Base-by-base conservation (phyloP, 768 basidiomycete genomes). In the Podaxis sp. region DNA sequence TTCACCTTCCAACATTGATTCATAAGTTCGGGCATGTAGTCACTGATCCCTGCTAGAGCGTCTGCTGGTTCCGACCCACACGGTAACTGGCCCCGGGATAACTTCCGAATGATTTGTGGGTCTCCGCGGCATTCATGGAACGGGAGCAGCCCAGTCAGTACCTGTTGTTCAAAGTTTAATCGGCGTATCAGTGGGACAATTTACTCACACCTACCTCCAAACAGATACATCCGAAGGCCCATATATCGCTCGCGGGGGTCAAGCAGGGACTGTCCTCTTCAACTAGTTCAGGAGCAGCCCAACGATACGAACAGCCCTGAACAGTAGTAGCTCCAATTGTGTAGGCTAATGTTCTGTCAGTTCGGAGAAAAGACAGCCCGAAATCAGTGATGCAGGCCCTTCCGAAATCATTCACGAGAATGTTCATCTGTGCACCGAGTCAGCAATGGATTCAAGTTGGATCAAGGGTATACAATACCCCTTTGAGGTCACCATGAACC, bases 231-330 rank as follows among this genome's bases (percentile, higher is more conserved):
- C 59, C 63, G 59, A 66, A 65, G 24, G 67, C 58, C 51, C 66
- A 68, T 42, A 67, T 57, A 38, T 68, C 67, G 53, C 63, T 68
- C 12, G 59, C 63, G 2, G 28, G 24, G 24, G 46, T 38, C 0
- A 24, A 46, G 5, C 4, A 4, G 19, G 9, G 1, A 11, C 39
- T 3, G n/a, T 48, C n/a, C 8, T 28, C 30, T 19, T 51, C 53
- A 22, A 66, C 17, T 5, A 66, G 40, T 51, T 68, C 67, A 17
- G 67, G 67, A 48, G 67, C 67, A 57, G 63, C 60, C 67, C 67
- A 68, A 36, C 66, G 57, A 39, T 61, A 33, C 1, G 59, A 55
- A 40, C 42, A 33, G 17, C 60, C 60, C 30, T 9, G n/a, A 58
- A 17, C n/a, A n/a, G 38, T 30, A 17, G 53, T 63, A 17, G 53